Evolutionary conservation across 495 filamentous ascomycete genomes (phyloP).

Genomic region (Xylaria telfairii): DNA sequence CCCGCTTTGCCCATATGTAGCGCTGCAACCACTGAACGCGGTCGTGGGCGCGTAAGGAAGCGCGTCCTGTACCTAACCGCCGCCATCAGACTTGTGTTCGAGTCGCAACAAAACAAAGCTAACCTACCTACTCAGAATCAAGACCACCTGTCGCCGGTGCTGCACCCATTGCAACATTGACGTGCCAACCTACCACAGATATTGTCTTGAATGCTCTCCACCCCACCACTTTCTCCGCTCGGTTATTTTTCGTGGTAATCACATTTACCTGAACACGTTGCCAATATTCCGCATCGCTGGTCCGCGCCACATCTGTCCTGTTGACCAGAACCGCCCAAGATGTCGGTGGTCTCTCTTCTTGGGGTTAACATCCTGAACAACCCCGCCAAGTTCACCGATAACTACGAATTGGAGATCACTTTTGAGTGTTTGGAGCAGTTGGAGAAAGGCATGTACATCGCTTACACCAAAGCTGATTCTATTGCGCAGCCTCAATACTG

Average conservation of each 20-base stretch:
- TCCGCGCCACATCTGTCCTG: background rate
- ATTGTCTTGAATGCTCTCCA: background rate
- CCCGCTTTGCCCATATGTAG: conserved; percentile 10
- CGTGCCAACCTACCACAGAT: background rate
- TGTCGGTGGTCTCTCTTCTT: conserved; percentile 96
- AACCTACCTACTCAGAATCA: conserved; percentile 23
- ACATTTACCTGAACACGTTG: background rate
- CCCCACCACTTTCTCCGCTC: background rate
- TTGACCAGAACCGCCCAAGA: conserved; percentile 53
- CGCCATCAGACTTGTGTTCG: conserved; percentile 14
- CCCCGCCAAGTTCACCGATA: conserved; percentile 84
- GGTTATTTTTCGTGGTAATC: background rate
- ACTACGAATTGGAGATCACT: conserved; percentile 97
- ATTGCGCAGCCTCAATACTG: background rate
- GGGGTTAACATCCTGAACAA: conserved; percentile 97
- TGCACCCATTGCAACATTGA: background rate
- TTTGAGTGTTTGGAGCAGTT: conserved; percentile 94
- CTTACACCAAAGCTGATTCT: background rate
- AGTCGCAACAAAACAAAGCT: conserved; percentile 33
- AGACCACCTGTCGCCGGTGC: conserved; percentile 3
- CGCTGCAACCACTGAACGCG: conserved; percentile 45
- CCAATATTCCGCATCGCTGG: background rate
- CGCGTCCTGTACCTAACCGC: conserved; percentile 22
- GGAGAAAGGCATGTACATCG: conserved; percentile 79
- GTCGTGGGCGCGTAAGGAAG: conserved; percentile 19